A percentile compares a stretch with the other conserved stretches of the same genome.
Evolutionary conservation across 331 rosid genomes (phyloP).

Genomic region (Quercus lobata): DNA sequence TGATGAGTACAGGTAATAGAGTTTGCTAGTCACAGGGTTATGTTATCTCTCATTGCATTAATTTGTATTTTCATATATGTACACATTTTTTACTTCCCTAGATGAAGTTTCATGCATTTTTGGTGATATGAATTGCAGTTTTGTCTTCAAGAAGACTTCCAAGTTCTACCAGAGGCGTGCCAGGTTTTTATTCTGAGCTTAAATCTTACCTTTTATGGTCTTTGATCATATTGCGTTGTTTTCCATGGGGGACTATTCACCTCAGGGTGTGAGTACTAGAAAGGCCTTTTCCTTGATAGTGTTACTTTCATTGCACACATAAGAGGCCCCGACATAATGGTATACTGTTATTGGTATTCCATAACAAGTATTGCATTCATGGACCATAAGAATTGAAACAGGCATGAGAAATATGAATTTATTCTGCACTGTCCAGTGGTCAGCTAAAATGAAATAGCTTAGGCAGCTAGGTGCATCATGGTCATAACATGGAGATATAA

Average conservation of each 20-base stretch:
- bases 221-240: neutral
- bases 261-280: neutral
- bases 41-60: neutral
- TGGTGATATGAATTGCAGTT: conserved; percentile 26
- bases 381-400: neutral
- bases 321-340: neutral
- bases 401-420: neutral
- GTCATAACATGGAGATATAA: neutral
- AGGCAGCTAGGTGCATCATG: neutral
- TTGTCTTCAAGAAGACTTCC: conserved; percentile 72
- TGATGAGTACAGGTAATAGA: conserved; percentile 53
- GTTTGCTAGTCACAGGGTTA: neutral
- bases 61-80: neutral
- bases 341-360: neutral
- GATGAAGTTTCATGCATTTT: neutral
- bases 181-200: conserved; percentile 25
- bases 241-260: neutral
- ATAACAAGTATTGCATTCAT: neutral
- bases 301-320: neutral
- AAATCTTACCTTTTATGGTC: neutral
- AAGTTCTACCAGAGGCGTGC: conserved; percentile 72
- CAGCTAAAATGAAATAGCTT: neutral
- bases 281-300: neutral
- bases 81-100: neutral
- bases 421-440: neutral